Conservation (phyloP, 2,329 filamentous ascomycete genomes). For the Sarocladium strictum region DNA sequence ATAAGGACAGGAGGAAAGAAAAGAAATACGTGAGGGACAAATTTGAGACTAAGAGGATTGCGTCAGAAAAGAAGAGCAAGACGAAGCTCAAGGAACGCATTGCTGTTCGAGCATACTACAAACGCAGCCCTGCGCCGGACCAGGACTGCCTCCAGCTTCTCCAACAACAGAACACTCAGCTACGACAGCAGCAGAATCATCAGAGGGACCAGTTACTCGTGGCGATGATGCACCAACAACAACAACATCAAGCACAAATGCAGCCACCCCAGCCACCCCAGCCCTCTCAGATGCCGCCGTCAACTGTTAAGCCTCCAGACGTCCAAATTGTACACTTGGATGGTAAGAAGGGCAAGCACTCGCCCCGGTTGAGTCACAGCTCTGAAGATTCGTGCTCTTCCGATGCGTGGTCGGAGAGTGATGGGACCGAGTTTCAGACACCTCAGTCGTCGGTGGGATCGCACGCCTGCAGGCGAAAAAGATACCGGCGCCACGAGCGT, state of each 20-base stretch:
- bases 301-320: neutral
- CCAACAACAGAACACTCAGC: neutral
- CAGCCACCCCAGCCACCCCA: neutral
- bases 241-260: constrained; percentile 1
- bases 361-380: neutral
- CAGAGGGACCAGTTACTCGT: neutral
- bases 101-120: constrained; percentile 1
- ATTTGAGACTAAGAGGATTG: neutral
- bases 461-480: neutral
- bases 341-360: neutral
- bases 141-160: neutral
- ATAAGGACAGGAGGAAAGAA: constrained; percentile 14
- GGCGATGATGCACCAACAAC: constrained; percentile 1
- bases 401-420: neutral
- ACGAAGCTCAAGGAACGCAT: constrained; percentile 1
- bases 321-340: neutral
- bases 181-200: neutral
- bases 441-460: neutral
- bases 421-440: neutral
- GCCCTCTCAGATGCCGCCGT: neutral
- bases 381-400: neutral
- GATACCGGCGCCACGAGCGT: neutral
- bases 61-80: neutral
- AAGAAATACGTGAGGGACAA: constrained; percentile 10
- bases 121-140: neutral